Base-by-base conservation (phyloP, 768 basidiomycete species). In the Leccinum pellstonianum region DNA sequence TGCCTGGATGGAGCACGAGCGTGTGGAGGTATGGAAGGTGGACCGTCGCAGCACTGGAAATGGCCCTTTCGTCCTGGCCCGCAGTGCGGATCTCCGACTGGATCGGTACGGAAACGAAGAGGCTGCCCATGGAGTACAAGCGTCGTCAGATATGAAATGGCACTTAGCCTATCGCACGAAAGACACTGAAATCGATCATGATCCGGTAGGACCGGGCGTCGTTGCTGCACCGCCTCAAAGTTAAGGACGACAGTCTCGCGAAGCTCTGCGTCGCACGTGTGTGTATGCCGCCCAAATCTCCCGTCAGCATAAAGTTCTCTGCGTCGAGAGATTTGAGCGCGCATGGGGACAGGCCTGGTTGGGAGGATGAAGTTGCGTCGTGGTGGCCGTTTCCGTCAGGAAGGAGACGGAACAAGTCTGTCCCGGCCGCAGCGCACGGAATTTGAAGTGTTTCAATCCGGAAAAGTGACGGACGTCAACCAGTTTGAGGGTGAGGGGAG, bases 111-210 rank as follows among this genome's bases (percentile, higher is more conserved):
- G 53, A 74, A 74, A 38, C 65, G 64, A 35, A 72, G 60, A 5
- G 68, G 70, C 38, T 72, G 72, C 33, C 71, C 71, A 3, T 68
- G 60, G n/a, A 72, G 62, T 8, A 66, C 54, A 19, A 72, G 71
- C 12, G 61, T 70, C 17, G 65, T 68, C 50, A 72, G 43, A 56
- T 61, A 56, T 8, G 71, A 65, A 27, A 70, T 67, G 5, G 58
- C 65, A 37, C 52, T 51, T 14, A 72, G 33, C 66, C n/a, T n/a
- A 72, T 63, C 4, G 66, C 57, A 21, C 63, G 68, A 52, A 72
- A 72, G 8, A 64, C 64, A 56, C 57, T 64, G 50, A 64, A 65
- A 61, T 72, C 72, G 2, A 68, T 72, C 64, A 50, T 72, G 60
- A 64, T 70, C n/a, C 71, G 68, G 14, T 63, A 49, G 0, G 73